Evolutionary conservation across 768 basidiomycete species (phyloP), one percentile per base, ranked within the genome.

Genomic region (Termitomyces titanicus): DNA sequence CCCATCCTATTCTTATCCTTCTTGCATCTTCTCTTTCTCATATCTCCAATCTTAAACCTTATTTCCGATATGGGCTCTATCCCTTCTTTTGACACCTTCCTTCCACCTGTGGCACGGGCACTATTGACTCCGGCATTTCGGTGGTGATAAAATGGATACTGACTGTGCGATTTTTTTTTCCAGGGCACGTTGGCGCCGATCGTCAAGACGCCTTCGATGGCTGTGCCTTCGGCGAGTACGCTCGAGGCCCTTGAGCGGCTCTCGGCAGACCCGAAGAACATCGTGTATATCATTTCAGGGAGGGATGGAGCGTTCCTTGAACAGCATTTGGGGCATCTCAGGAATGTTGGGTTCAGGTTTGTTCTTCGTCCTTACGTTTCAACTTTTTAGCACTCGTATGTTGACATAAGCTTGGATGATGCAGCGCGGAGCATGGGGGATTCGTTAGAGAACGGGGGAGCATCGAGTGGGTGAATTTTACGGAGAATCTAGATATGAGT

Each of bases 231-330:
- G 0, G 69, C 79, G 6, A 76, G 79, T 18, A 87, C 95, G 3
- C 80, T 95, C 40, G 74, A 78, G 49, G 90, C 91, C 0, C 86
- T 99, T 55, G 71, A 80, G 51, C 75, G 76, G 55, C 81, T 99
- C 34, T 74, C 88, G 1, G 72, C 75, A 15, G 95, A 98, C 69
- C 92, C 95, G 22, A 78, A 78, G 64, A 99, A 99, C 71, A 61
- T 97, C 40, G 94, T 98, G 51, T 98, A 94, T 75, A 94, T 99
- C 70, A 97, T 99, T 69, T 97, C 94, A 0, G 96, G 96, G 1
- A 92, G 96, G 27, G 96, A 98, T 68, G 86, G 88, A 48, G 89
- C 74, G 49, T 99, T 99, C 81, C 77, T 99, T 15, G 91, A 94
- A 66, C 81, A 88, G 63, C 94, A 98, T 65, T 80, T 98, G 20